phyloP scores from a whole-genome alignment of 2,329 filamentous ascomycete species.

The Fusarium sp. region DNA sequence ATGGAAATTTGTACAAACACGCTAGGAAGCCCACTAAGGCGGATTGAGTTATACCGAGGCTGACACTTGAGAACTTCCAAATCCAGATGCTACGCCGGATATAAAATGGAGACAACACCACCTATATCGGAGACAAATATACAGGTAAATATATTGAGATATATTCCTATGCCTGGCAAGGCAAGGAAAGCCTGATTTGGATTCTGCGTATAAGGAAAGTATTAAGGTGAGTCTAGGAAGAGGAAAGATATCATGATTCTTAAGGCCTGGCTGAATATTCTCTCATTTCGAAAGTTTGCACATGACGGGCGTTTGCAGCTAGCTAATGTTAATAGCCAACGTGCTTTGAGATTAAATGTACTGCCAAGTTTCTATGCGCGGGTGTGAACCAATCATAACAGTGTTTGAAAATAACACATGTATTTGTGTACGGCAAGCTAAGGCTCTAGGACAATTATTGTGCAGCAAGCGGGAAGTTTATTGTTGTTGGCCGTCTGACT shows the following conservation, averaged over 20 bases:
- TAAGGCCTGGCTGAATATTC: no score
- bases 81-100: not conserved
- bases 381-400: not conserved
- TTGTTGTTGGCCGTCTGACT: not conserved
- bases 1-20: not conserved
- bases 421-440: not conserved
- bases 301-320: no score
- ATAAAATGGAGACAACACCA: not conserved
- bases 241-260: no score
- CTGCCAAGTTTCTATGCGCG: no score
- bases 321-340: no score
- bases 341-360: no score
- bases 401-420: fast-evolving
- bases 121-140: not conserved
- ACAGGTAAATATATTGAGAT: not conserved
- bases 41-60: slow-evolving; percentile 11
- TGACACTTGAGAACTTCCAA: slow-evolving; percentile 10
- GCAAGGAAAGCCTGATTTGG: not conserved
- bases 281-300: no score
- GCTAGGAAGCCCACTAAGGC: not conserved
- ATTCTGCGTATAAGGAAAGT: no score
- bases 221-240: no score
- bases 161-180: not conserved
- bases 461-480: not conserved
- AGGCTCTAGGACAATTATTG: no score